These are phyloP conservation scores for Microstegium vimineum DNA, from an alignment of 176 grass and related monocot genomes.

Conservation along the genomic window DNA sequence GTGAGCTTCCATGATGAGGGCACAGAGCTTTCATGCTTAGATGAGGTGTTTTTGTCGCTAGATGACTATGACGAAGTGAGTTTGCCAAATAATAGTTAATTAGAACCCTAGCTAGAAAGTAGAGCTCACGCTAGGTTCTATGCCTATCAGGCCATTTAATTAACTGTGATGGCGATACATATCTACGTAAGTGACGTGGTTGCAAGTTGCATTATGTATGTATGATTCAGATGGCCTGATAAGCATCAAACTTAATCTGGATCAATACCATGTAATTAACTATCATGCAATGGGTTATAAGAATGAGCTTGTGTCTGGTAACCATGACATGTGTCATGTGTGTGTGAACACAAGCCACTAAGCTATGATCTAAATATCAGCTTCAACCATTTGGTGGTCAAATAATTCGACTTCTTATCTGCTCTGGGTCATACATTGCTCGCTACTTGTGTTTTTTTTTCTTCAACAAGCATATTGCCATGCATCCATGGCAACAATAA, in stretches of 20 bases:
- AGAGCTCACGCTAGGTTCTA: constrained; percentile 23
- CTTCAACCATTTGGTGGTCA: constrained; percentile 13
- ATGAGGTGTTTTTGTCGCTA: constrained; percentile 89
- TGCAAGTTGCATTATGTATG: constrained; percentile 30
- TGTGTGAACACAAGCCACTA: constrained; percentile 4
- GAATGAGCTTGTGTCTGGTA: constrained; percentile 14
- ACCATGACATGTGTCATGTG: background rate
- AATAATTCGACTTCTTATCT: constrained; percentile 24
- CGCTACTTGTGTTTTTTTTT: constrained; percentile 8
- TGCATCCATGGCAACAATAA: constrained; percentile 42
- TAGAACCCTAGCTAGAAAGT: constrained; percentile 21
- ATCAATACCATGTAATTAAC: constrained; percentile 28
- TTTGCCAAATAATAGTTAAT: constrained; percentile 68
- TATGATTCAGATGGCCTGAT: constrained; percentile 25
- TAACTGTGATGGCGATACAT: constrained; percentile 8
- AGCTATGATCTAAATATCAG: background rate
- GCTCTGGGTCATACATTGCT: background rate
- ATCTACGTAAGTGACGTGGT: constrained; percentile 18
- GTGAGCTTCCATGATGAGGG: constrained; percentile 63
- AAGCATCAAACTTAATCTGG: constrained; percentile 24
- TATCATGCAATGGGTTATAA: constrained; percentile 10
- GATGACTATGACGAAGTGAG: constrained; percentile 88
- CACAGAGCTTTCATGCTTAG: constrained; percentile 75
- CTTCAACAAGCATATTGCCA: too few species aligned
- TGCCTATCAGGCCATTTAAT: constrained; percentile 30